Evolutionary conservation across 768 basidiomycete genomes (phyloP).

Genomic region (Bullera alba): DNA sequence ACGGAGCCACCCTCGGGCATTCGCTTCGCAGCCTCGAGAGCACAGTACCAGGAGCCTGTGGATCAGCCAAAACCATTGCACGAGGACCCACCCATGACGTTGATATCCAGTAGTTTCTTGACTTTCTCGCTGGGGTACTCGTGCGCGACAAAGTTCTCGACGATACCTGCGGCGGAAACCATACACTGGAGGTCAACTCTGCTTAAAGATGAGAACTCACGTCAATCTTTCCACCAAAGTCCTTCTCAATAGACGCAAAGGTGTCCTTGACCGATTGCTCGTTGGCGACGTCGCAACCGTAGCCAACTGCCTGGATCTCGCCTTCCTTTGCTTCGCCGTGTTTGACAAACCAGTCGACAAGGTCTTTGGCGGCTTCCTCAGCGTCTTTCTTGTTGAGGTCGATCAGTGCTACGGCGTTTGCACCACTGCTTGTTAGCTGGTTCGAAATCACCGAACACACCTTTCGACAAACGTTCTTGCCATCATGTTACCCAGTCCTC

Average conservation of each 20-base stretch:
- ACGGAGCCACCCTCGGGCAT: constrained; percentile 81
- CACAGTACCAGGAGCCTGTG: constrained; percentile 70
- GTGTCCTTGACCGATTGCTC: constrained; percentile 70
- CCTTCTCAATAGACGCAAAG: constrained; percentile 58
- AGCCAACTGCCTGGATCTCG: constrained; percentile 62
- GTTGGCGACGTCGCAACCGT: constrained; percentile 81
- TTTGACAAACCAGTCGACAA: constrained; percentile 53
- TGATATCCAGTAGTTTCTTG: constrained; percentile 78
- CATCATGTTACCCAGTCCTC: constrained; percentile 84
- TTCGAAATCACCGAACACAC: constrained; percentile 52
- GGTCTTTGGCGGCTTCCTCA: constrained; percentile 60
- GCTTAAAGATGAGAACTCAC: constrained; percentile 10
- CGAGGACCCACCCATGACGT: constrained; percentile 63
- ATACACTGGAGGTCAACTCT: constrained; percentile 45
- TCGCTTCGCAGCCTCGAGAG: constrained; percentile 82
- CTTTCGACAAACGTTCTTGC: constrained; percentile 83
- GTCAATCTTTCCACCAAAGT: constrained; percentile 39
- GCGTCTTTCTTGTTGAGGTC: constrained; percentile 72
- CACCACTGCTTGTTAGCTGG: constrained; percentile 57
- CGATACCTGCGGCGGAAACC: constrained; percentile 71
- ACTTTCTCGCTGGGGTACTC: constrained; percentile 86
- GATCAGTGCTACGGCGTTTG: constrained; percentile 68
- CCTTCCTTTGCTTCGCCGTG: constrained; percentile 55
- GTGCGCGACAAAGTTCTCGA: constrained; percentile 76
- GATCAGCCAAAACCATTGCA: background rate